Base-by-base conservation (phyloP, 306 rosid genomes). In the Mimosa pudica region DNA sequence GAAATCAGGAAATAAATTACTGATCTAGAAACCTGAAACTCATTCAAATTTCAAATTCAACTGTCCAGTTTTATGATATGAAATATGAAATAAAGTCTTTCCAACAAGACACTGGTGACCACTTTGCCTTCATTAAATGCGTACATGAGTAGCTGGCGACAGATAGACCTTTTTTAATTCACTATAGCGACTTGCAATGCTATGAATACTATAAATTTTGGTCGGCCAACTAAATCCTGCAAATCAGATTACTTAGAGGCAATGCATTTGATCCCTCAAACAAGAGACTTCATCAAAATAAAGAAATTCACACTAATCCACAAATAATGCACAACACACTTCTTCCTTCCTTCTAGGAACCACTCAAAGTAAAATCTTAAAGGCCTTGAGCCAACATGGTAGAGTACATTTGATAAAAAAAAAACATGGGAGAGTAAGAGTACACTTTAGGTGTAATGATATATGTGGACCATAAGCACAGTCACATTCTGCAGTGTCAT, bases 141-240 rank as follows among this genome's bases (percentile, higher is more conserved):
- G 44, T 2, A 20, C 10, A 70, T 11, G 41, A 70, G 41, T 70
- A 46, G 57, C 57, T 70, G 74, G 51, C 18, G 18, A 70, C 52
- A 24, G 74, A 70, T 45, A 3, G 55, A 8, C 33, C 14, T 57
- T 70, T 70, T 44, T 69, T 9, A 68, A 69, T 42, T 68, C 73
- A 68, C 33, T 47, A 12, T 47, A 47, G n/a, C 42, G 5, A 38
- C 42, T 38, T 38, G 42, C 1, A 38, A 38, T 38, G 42, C 38
- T 10, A 18, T 69, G 32, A 36, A 44, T 36, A 69, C 44, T 69
- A 17, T 46, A 30, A 18, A 7, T 46, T 46, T 2, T 45, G 74
- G 38, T 46, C 6, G 8, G 41, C 58, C 58, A 70, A 70, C 74
- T 70, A 70, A 45, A 46, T 46, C 74, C 41, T 70, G 42, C 74